Conservation (phyloP, 176 grass and related monocot species). For the Carex cristatella region DNA sequence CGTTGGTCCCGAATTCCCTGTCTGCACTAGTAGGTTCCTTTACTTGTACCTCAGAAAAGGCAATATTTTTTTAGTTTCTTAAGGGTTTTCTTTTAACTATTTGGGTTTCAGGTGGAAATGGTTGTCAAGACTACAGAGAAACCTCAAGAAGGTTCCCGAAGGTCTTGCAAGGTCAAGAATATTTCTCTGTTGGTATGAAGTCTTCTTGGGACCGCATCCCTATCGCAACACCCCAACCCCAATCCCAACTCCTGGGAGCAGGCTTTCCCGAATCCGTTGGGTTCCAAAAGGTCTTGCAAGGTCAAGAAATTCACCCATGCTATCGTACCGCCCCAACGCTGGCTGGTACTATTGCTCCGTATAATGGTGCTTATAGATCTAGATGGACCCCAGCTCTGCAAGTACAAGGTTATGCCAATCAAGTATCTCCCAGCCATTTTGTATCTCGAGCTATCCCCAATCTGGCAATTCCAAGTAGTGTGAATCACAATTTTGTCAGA, state of each 20-base stretch:
- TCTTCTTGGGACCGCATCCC: conserved; percentile 26
- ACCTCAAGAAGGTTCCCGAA: conserved; percentile 72
- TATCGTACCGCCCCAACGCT: conserved; percentile 11
- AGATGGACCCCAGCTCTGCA: not conserved
- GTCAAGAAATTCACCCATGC: conserved; percentile 91
- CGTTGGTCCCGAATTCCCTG: conserved; percentile 33
- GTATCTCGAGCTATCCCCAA: not conserved
- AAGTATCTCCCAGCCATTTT: not conserved
- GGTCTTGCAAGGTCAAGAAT: conserved; percentile 99
- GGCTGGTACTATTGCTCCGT: not conserved
- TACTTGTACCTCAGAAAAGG: not conserved
- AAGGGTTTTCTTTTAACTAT: not conserved
- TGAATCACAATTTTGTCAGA: not conserved
- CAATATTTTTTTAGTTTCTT: not conserved
- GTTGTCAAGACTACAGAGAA: conserved; percentile 52
- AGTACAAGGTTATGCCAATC: not conserved
- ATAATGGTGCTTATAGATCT: conserved; percentile 5
- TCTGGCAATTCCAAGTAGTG: not conserved
- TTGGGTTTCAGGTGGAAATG: conserved; percentile 60
- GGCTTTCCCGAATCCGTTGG: conserved; percentile 82
- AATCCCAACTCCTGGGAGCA: conserved; percentile 44
- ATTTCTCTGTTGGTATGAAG: conserved; percentile 38
- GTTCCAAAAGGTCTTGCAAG: conserved; percentile 99
- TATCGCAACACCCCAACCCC: conserved; percentile 16
- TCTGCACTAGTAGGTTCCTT: conserved; percentile 46